Evolutionary conservation across 2,329 filamentous ascomycete genomes (phyloP), one percentile per base, ranked within the genome.

Genomic region (Didymella keratinophila): DNA sequence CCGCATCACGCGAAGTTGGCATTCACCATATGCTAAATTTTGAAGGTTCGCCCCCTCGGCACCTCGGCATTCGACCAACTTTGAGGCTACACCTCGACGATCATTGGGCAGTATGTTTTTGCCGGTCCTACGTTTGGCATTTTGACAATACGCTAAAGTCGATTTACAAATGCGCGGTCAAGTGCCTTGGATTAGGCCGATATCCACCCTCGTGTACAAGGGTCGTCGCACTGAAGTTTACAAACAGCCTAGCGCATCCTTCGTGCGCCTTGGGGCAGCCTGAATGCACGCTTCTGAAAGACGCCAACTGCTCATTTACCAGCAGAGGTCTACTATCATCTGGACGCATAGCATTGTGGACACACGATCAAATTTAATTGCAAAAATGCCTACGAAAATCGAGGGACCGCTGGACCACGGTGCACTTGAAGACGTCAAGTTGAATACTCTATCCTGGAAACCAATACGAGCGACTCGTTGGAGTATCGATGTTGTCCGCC

Each of bases 401-500:
- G 65, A 69, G 27, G 73, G 73, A 30, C 61, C 69, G 2, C 44
- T 76, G 37, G 72, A 74, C 50, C 64, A 70, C 12, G 64, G 61
- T 20, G 39, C 41, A 6, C 23, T 73, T 37, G 69, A 75, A 32
- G 68, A 75, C 18, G 45, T 71, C 46, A 67, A 53, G 34, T 52
- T 70, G 4, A 63, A 67, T n/a, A 60, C 65, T 20, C 49, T 61
- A 21, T 61, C 56, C 9, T 76, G 72, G 72, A 73, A 63, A 56
- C 66, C 72, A 28, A 53, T 65, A 20, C 66, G 68, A 44, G 54
- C 62, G 16, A 61, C 68, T 41, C 62, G 70, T 63, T 73, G 68
- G 71, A 74, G 68, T 45, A 51, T 76, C 14, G 69, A 75, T 44
- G 21, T 66, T 41, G 63, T 74, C 18, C 73, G 72, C 16, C 73